These are phyloP conservation scores for Dendrobium huoshanense DNA, from an alignment of 106 monocot genomes.

Conservation along the genomic window DNA sequence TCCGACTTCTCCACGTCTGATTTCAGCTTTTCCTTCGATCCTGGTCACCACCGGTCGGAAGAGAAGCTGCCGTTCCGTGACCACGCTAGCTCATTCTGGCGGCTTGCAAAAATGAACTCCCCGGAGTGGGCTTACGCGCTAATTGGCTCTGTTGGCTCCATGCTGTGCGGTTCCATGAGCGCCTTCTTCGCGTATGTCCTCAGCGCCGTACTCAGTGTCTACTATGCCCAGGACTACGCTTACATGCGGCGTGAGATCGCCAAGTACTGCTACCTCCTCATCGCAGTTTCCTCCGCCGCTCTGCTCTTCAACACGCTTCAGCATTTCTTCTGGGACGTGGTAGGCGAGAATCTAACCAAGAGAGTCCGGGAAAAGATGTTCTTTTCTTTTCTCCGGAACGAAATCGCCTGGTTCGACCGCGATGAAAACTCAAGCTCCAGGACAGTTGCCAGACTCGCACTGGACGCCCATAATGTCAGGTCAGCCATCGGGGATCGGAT, in stretches of 20 bases:
- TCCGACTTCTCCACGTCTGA: constrained; percentile 83
- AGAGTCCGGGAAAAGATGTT: constrained; percentile 91
- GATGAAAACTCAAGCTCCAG: constrained; percentile 83
- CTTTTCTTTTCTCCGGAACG: constrained; percentile 57
- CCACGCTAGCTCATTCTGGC: constrained; percentile 85
- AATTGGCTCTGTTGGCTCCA: constrained; percentile 71
- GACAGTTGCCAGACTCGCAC: constrained; percentile 54
- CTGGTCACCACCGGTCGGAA: constrained; percentile 23
- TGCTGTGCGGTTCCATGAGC: constrained; percentile 89
- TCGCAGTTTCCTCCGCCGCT: constrained; percentile 84
- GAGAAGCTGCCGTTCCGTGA: constrained; percentile 75
- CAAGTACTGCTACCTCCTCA: constrained; percentile 88
- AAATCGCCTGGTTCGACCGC: constrained; percentile 87
- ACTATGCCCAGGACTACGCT: constrained; percentile 57
- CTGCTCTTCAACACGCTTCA: constrained; percentile 89
- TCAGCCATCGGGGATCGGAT: constrained; percentile 94
- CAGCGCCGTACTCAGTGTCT: constrained; percentile 82
- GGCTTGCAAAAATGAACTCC: constrained; percentile 92
- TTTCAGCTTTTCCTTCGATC: constrained; percentile 44
- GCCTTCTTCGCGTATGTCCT: constrained; percentile 94
- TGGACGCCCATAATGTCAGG: constrained; percentile 86
- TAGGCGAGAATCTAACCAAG: constrained; percentile 86
- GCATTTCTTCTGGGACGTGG: constrained; percentile 88
- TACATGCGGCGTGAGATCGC: constrained; percentile 82
- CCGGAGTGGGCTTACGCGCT: constrained; percentile 91